Evolutionary conservation across 345 rosid genomes (phyloP), one percentile per base, ranked within the genome.

Genomic region (Murraya paniculata): DNA sequence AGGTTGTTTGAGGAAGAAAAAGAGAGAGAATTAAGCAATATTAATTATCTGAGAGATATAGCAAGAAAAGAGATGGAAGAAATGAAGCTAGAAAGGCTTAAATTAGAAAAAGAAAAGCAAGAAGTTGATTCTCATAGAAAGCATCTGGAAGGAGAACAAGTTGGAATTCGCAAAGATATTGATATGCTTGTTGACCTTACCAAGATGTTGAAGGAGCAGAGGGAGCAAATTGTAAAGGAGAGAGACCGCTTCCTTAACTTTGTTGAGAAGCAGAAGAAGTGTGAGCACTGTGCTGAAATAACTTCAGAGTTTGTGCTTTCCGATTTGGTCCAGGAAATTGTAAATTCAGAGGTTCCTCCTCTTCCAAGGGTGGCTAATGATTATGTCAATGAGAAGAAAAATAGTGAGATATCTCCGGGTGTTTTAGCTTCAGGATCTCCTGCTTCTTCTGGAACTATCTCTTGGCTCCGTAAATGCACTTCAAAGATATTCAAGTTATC

Each of bases 61-160:
- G 94, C 95, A 65, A 88, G 91, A 80, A 91, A 90, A 81, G 98
- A 92, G 83, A 96, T 94, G 98, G 89, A 89, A 35, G 99, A 96
- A 27, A 35, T 89, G 94, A 91, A 89, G 85, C 81, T 64, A 41
- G 97, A 91, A 78, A 88, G 98, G 77, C 62, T 71, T 21, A 82
- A 88, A 75, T 75, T 91, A 74, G 91, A 85, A 73, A 91, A 87
- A 80, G 98, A 92, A 70, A 91, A 86, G 83, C 83, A 82, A 72
- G 97, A 89, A 75, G 80, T 90, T 77, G 85, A 80, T 62, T 89
- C 87, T 64, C 90, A 93, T 77, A 91, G 90, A 83, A 91, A 62
- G 58, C 89, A 89, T 87, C 88, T 96, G 60, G 90, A 92, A 86
- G 95, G 86, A 84, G 93, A 94, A 36, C 97, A 91, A 77, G 85